Evolutionary conservation across 2,329 filamentous ascomycete species (phyloP).

Genomic region (Aplosporella prunicola): DNA sequence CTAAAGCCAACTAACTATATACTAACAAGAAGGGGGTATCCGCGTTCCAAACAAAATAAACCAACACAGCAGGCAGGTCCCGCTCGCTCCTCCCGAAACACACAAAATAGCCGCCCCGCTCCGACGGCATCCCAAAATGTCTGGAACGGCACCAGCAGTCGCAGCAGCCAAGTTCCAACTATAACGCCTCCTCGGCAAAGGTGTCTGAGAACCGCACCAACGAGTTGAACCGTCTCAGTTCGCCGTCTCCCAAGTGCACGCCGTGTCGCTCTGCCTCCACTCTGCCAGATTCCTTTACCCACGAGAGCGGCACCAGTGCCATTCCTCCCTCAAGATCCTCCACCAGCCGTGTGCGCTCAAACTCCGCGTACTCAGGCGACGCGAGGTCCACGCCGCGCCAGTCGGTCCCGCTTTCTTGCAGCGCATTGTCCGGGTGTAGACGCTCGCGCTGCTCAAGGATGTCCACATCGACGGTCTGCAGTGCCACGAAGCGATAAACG

Average conservation of each 20-base stretch:
- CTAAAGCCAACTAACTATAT: too few relatives aligned
- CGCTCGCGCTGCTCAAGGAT: slow-evolving; percentile 37
- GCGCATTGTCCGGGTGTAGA: slow-evolving; percentile 4
- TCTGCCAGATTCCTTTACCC: slow-evolving; percentile 9
- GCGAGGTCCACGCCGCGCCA: slow-evolving; percentile 1
- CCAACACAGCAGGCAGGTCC: too few relatives aligned
- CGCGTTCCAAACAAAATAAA: too few relatives aligned
- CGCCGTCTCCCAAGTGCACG: slow-evolving; percentile 2
- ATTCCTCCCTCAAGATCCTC: slow-evolving; percentile 13
- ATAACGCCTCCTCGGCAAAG: slow-evolving; percentile 14
- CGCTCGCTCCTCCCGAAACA: too few relatives aligned
- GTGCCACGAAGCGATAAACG: slow-evolving; percentile 67
- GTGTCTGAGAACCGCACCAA: slow-evolving; percentile 22
- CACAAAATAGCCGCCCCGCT: too few relatives aligned
- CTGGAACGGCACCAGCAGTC: too few relatives aligned
- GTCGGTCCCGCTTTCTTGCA: neutral
- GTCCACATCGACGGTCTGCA: slow-evolving; percentile 52
- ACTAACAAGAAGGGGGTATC: too few relatives aligned
- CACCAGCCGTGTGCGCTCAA: slow-evolving; percentile 18
- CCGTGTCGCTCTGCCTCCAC: neutral
- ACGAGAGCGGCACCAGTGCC: slow-evolving; percentile 21
- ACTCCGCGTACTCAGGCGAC: slow-evolving; percentile 8
- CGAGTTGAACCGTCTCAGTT: slow-evolving; percentile 17
- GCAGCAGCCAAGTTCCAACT: too few relatives aligned
- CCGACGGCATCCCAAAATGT: too few relatives aligned